Evolutionary conservation across 2,329 filamentous ascomycete species (phyloP).

Genomic region (Fusarium circinatum): DNA sequence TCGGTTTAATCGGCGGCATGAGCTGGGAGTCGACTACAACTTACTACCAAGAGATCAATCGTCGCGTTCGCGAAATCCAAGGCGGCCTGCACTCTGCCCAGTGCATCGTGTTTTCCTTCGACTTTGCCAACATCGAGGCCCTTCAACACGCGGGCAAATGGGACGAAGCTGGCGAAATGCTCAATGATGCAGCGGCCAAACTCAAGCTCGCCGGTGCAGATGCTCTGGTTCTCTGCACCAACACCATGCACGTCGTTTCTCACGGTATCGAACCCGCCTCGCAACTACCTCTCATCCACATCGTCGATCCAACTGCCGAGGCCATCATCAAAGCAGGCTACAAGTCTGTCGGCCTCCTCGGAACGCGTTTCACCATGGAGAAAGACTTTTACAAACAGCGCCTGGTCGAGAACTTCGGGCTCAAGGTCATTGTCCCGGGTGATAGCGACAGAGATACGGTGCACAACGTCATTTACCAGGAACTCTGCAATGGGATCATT

Average conservation of each 20-base stretch:
- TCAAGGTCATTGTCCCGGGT: conserved; percentile 21
- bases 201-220: conserved; percentile 37
- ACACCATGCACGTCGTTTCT: conserved; percentile 41
- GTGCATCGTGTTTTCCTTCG: conserved; percentile 40
- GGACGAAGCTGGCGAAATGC: conserved; percentile 26
- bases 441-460: conserved; percentile 11
- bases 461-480: conserved; percentile 34
- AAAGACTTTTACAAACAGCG: conserved; percentile 39
- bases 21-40: conserved; percentile 42
- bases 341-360: conserved; percentile 30
- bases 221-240: conserved; percentile 39
- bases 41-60: conserved; percentile 44
- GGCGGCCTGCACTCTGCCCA: conserved; percentile 39
- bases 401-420: conserved; percentile 8
- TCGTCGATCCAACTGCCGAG: conserved; percentile 39
- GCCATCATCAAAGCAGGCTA: conserved; percentile 20
- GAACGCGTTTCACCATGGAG: conserved; percentile 42
- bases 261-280: conserved; percentile 15
- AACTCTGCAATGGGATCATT: conserved; percentile 39
- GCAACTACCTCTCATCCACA: conserved; percentile 38
- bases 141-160: conserved; percentile 31
- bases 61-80: conserved; percentile 31
- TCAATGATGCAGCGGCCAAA: conserved; percentile 25
- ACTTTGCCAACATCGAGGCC: conserved; percentile 39
- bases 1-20: conserved; percentile 43